Base-by-base conservation (phyloP, 352 stramenopile species). In the Pythium phragmitis region DNA sequence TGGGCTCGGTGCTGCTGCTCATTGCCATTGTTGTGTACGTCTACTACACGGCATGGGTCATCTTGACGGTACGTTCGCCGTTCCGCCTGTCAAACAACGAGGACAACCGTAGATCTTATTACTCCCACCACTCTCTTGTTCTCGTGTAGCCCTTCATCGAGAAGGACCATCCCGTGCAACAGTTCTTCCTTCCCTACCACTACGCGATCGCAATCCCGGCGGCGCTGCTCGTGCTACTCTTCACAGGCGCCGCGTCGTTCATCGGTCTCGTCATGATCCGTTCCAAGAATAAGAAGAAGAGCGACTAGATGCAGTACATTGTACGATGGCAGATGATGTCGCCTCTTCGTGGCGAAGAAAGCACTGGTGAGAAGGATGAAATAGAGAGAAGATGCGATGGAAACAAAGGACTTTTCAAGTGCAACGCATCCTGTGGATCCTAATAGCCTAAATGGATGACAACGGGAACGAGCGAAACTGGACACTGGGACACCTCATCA, bases 41-140 rank as follows among this genome's bases (percentile, higher is more conserved):
- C n/a, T 97, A 97, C 73, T 97, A 97, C 79, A 96, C 85, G 23
- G 68, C 87, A 19, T 97, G 89, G 89, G 89, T 97, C 50, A 77
- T 97, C 65, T 75, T 97, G 46, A 89, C 89, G 83, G 89, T 97
- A 73, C 45, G 68, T 21, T 46, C 5, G 8, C 39, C 12, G 4
- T 9, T 13, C 12, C 12, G 39, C 17, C 1, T 21, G 9, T 9
- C 17, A 13, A 46, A 46, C 26, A 21, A 21, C 13, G 39, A 21
- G 17, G 13, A 19, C 2, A 19, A 5, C 17, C 13, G 13, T 46
- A 11, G 17, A 11, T 46, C 12, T 46, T n/a, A 17, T 12, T 39
- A 2, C 34, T 39, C 34, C 2, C 7, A 28, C 26, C 7, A 39
- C 11, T 19, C 21, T 4, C 12, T 50, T 8, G n/a, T 41, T 26